Evolutionary conservation across 805 yeast genomes (phyloP).

Genomic region (Teunomyces pallodes): DNA sequence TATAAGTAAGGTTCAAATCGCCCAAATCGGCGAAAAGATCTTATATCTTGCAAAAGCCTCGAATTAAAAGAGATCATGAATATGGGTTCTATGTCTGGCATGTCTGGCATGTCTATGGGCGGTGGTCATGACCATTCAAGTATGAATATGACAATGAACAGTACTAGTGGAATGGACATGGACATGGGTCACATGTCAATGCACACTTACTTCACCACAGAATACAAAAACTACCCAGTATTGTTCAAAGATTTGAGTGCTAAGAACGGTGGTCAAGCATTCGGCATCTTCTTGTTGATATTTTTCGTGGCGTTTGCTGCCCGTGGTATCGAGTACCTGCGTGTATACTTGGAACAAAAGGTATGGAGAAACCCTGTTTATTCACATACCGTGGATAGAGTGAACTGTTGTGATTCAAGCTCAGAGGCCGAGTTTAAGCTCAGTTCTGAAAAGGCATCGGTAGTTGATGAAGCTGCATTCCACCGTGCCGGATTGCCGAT

Average conservation of each 20-base stretch:
- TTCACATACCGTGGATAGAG: conserved; percentile 6
- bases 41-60: not conserved
- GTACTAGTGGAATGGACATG: conserved; percentile 7
- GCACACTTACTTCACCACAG: conserved; percentile 57
- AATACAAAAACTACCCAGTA: conserved; percentile 57
- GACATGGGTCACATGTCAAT: conserved; percentile 32
- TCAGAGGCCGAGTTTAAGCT: conserved; percentile 6
- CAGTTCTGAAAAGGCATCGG: not conserved
- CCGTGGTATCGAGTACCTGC: conserved; percentile 57
- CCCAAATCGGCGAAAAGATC: not conserved
- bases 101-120: conserved; percentile 4
- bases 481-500: conserved; percentile 8
- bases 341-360: conserved; percentile 64
- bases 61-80: not conserved
- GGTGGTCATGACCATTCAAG: conserved; percentile 1
- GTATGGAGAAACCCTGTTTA: conserved; percentile 52
- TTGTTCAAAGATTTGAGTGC: conserved; percentile 57
- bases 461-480: conserved; percentile 10
- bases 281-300: conserved; percentile 67
- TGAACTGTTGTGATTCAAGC: conserved; percentile 2
- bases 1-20: conserved; percentile 1
- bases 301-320: conserved; percentile 58
- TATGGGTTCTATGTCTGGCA: conserved; percentile 1
- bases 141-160: conserved; percentile 10
- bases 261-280: conserved; percentile 55